Evolutionary conservation across 1,284 basidiomycete species (phyloP).

Genomic region (Polyporus tsugae): DNA sequence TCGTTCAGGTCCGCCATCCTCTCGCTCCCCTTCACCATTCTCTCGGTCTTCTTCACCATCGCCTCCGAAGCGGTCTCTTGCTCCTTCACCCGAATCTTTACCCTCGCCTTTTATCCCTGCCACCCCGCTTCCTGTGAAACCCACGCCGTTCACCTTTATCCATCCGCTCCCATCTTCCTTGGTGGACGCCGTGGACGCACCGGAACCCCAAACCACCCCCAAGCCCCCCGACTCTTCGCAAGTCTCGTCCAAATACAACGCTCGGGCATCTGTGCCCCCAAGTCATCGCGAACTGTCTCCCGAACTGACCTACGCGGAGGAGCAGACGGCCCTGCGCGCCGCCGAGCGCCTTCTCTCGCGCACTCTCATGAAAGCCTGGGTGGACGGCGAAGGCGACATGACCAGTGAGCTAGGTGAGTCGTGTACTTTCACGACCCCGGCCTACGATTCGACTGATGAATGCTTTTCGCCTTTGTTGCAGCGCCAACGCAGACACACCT

Average conservation of each 20-base stretch:
- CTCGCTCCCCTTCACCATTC: constrained; percentile 37
- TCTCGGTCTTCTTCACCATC: too few species aligned
- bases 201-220: not conserved
- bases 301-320: constrained; percentile 46
- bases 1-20: constrained; percentile 36
- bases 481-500: constrained; percentile 77
- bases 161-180: constrained; percentile 5
- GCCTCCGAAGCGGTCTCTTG: constrained; percentile 24
- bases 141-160: not conserved
- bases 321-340: constrained; percentile 56
- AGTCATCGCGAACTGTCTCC: constrained; percentile 17
- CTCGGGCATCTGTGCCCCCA: not conserved
- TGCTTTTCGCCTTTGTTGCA: constrained; percentile 34
- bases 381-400: constrained; percentile 66
- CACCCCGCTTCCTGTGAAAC: constrained; percentile 17
- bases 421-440: not conserved
- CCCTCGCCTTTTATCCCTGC: constrained; percentile 14
- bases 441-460: not conserved
- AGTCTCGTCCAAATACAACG: constrained; percentile 16
- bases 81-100: constrained; percentile 26
- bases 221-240: constrained; percentile 8
- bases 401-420: constrained; percentile 65
- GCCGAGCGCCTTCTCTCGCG: constrained; percentile 70
- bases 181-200: not conserved
- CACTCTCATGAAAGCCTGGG: constrained; percentile 61